phyloP scores from a whole-genome alignment of 805 yeast genomes.

The Vanderwaltozyma polyspora region DNA sequence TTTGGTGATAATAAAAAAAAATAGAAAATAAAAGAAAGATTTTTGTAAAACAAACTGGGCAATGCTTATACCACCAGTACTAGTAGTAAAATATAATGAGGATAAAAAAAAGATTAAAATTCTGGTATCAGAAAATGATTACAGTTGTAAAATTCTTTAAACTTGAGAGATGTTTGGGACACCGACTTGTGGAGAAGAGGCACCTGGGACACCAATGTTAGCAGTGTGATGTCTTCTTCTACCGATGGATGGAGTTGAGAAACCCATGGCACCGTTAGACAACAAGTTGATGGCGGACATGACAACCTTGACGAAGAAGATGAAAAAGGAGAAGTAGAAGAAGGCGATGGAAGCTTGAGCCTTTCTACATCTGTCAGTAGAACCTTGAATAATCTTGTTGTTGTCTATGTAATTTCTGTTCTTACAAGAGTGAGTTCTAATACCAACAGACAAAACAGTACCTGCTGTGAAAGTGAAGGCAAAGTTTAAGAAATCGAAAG shows the following conservation, averaged over 20 bases:
- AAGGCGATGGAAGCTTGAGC: constrained; percentile 79
- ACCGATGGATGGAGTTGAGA: constrained; percentile 15
- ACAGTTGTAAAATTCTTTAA: constrained; percentile 32
- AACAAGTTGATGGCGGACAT: constrained; percentile 19
- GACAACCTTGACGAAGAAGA: constrained; percentile 54
- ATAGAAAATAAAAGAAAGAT: too few species aligned
- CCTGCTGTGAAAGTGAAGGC: constrained; percentile 93
- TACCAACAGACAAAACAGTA: constrained; percentile 85
- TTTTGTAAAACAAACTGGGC: too few species aligned
- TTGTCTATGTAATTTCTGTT: constrained; percentile 50
- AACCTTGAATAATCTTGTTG: constrained; percentile 68
- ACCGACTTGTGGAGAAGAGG: constrained; percentile 45
- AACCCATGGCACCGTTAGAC: constrained; percentile 18
- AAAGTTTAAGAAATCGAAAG: constrained; percentile 75
- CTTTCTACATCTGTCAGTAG: constrained; percentile 81
- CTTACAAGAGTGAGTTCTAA: constrained; percentile 76
- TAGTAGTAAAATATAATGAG: too few species aligned
- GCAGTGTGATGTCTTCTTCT: constrained; percentile 32
- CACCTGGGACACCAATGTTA: constrained; percentile 26
- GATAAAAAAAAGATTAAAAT: too few species aligned
- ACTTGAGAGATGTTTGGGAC: constrained; percentile 87
- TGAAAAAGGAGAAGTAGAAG: constrained; percentile 72
- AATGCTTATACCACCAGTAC: too few species aligned
- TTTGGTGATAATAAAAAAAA: too few species aligned
- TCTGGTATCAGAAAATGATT: too few species aligned